Conservation (phyloP, 2,329 filamentous ascomycete genomes). For the Aureobasidium musti region DNA sequence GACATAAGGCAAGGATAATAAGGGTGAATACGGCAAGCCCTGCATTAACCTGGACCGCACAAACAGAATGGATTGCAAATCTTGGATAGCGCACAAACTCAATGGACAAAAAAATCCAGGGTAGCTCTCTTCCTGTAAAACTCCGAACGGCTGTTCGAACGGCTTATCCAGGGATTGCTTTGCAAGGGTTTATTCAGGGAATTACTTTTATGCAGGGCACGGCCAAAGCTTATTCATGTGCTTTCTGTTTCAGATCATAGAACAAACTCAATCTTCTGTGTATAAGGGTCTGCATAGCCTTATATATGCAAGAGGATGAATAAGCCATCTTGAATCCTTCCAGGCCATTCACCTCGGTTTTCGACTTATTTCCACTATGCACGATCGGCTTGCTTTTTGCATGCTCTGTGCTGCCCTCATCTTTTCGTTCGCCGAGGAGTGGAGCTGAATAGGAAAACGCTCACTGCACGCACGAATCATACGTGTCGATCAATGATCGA, state of each 20-base stretch:
- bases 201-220: conserved; percentile 7
- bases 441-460: background rate
- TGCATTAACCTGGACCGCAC: conserved; percentile 11
- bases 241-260: conserved; percentile 3
- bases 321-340: too few relatives aligned
- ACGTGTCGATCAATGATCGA: conserved; percentile 8
- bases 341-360: too few relatives aligned
- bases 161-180: background rate
- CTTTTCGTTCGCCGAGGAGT: background rate
- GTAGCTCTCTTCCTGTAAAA: background rate
- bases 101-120: background rate
- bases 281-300: conserved; percentile 11
- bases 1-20: background rate
- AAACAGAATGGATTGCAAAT: background rate
- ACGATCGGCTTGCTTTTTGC: background rate
- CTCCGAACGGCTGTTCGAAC: background rate
- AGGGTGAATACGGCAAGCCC: background rate
- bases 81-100: conserved; percentile 5
- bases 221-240: background rate
- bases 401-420: background rate
- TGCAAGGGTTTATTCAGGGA: background rate
- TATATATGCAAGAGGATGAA: background rate
- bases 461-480: background rate
- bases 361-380: background rate
- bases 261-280: background rate